Base-by-base conservation (phyloP, 108 stramenopile genomes). In the Skeletonema tropicum region DNA sequence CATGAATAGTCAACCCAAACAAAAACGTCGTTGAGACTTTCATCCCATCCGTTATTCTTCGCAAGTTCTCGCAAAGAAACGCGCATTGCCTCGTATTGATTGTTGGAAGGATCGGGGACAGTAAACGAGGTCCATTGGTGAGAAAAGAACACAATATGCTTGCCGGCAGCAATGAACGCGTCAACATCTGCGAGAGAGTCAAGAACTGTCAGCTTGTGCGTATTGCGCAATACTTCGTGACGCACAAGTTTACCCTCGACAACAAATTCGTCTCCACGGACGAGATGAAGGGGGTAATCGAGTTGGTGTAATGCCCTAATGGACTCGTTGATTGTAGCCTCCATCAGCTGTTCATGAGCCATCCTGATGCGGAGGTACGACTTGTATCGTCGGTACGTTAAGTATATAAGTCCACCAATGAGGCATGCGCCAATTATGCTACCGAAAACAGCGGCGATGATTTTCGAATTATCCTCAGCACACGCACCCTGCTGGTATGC, bases 1-100 rank as follows among this genome's bases (percentile, higher is more conserved):
- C 72, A 69, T 12, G 76, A 70, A 52, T 67, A 83, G 61, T 83
- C 82, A 12, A 83, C 38, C 83, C 83, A 84, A 17, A 76, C 64
- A 35, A 64, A 81, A 3, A 75, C 63, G 52, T 84, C 68, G 15
- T 59, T 74, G 4, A 75, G 49, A 39, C 32, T 71, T 58, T 66
- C 66, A 65, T 76, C 48, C 79, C 79, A 80, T 19, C 67, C 66
- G 61, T 70, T 75, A 1, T 0, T 66, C 30, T 58, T 70, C 7
- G 64, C 68, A 2, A 81, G 80, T 38, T 81, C 80, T 17, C 42
- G 39, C 25, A 81, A 17, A 9, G 80, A 59, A 14, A 32, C 19
- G 23, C 64, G 57, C 80, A 81, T 81, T 45, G 38, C 39, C 6
- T 25, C 30, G 15, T 71, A 81, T 58, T 81, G 80, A 17, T 59